phyloP scores from a whole-genome alignment of 257 asterid genomes.

The Hygrophila difformis region DNA sequence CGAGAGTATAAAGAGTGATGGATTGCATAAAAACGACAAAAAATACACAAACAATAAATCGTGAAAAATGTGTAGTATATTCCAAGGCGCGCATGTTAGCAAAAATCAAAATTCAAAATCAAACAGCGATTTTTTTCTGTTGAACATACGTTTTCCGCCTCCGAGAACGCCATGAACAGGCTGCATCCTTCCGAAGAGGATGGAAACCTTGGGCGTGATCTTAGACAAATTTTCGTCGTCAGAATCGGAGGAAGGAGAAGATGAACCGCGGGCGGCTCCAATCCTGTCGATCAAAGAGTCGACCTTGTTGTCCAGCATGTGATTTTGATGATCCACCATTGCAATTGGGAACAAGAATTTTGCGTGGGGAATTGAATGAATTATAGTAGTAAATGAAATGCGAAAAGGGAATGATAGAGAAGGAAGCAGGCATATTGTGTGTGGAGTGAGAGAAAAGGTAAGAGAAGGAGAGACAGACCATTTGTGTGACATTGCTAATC shows the following conservation, averaged over 20 bases:
- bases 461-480: no score
- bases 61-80: background rate
- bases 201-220: constrained; percentile 22
- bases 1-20: no score
- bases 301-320: no score
- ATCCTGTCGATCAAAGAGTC: constrained; percentile 30
- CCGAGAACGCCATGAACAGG: constrained; percentile 46
- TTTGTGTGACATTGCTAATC: no score
- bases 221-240: constrained; percentile 29
- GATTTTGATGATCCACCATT: constrained; percentile 12
- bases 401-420: no score
- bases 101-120: no score
- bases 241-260: constrained; percentile 32
- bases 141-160: constrained; percentile 43
- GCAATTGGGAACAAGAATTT: background rate
- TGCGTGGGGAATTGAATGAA: no score
- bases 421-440: no score
- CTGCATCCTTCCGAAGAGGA: constrained; percentile 49
- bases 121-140: no score
- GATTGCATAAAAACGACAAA: no score
- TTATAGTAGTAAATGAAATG: no score
- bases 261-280: constrained; percentile 17
- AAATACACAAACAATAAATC: background rate
- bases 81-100: background rate
- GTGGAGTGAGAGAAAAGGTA: no score